Evolutionary conservation across 176 grass and related monocot species (phyloP), one percentile per base, ranked within the genome.

Genomic region (Avena sativa): DNA sequence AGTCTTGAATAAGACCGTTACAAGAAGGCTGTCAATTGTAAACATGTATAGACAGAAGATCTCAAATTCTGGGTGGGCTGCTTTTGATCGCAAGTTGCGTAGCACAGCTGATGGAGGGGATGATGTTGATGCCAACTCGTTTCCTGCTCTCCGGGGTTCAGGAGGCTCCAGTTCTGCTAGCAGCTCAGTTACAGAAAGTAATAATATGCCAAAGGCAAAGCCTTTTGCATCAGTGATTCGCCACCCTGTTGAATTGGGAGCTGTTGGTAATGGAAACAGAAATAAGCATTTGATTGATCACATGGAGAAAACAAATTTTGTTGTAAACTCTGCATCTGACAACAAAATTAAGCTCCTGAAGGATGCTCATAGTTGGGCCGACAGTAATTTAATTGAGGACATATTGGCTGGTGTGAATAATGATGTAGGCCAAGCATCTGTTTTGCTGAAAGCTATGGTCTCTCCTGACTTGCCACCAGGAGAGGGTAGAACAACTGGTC

Each of bases 41-140:
- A 78, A 81, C 38, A 98, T 98, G 96, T 74, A 83, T 78, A 81
- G 68, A 49, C 85, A 84, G 47, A 89, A 87, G 57, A 58, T 81
- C 61, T 71, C 71, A 66, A 89, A 87, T 81, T 87, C 91, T 80
- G 96, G 96, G 56, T 98, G 96, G 96, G 90, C 96, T 58, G 96
- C 91, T 19, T 96, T 93, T 83, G 90, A 96, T 86, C 92, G 86
- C 83, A 89, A 72, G 52, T 88, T 89, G 85, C 92, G 88, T 47
- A 21, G 82, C 21, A 69, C 80, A 78, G 77, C 85, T 81, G 79
- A 79, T 14, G 78, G 61, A 50, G 60, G 58, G 11, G 26, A 62
- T 57, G 84, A 69, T 26, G 47, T 10, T 68, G 86, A 71, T 87
- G 81, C 71, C 6, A 69, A 87, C 81, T 88, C 88, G 44, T 98